Base-by-base conservation (phyloP, 306 rosid genomes). In the Argentina anserina region DNA sequence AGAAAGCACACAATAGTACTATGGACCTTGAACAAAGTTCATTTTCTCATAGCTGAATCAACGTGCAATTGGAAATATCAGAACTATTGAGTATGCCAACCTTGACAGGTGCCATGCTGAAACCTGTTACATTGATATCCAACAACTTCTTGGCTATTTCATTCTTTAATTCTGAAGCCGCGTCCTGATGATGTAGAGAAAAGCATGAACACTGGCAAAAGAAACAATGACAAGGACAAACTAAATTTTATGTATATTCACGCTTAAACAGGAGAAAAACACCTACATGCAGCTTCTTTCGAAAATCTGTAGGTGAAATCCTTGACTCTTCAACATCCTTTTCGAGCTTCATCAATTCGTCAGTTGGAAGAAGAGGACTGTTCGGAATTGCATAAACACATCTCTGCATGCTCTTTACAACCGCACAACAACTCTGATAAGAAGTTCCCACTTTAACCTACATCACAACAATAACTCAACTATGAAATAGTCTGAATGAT, bases 61-160 rank as follows among this genome's bases (percentile, higher is more conserved):
- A 74, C 47, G 59, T 59, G 40, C 46, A 46, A 8, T 23, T n/a
- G 50, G 21, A 70, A 65, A 66, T 58, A 39, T 62, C 45, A 67
- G 41, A 64, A 72, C 70, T 52, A 5, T 71, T 47, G 58, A 18
- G 76, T 78, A 33, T 69, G 70, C 89, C 81, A 64, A 94, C 99
- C 97, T 94, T 89, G 33, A 94, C 97, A 3, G 91, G 99, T 11
- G 85, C 73, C 96, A 91, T 91, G 81, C 87, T 88, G 80, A 86
- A 94, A 72, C 81, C 71, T 72, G 96, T 87, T 67, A 85, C 92
- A 5, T 87, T 88, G 73, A 86, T 74, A 81, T 89, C 87, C 75
- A 87, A 70, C 69, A 94, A 76, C 78, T 84, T 85, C 55, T 88
- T 87, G 64, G 95, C 82, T 55, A 94, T 55, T 82, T 94, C 96